phyloP scores from a whole-genome alignment of 1,139 yeast genomes.

The Debaryomyces subglobosus region DNA sequence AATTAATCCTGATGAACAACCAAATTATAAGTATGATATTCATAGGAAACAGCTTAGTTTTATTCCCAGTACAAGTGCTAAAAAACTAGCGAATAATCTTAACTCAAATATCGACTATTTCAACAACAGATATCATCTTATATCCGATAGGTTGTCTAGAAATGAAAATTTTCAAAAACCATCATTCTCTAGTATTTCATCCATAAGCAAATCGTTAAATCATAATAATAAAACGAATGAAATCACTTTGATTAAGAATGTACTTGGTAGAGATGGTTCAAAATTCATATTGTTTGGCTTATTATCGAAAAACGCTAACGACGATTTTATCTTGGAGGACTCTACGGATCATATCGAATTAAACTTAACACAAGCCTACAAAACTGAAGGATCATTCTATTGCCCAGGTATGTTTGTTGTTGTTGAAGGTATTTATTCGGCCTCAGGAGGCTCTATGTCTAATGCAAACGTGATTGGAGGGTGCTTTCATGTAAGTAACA shows the following conservation, averaged over 20 bases:
- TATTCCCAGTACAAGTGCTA: slow-evolving; percentile 15
- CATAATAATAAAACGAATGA: slow-evolving; percentile 41
- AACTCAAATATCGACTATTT: slow-evolving; percentile 31
- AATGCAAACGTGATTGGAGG: slow-evolving; percentile 42
- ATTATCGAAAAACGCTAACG: slow-evolving; percentile 63
- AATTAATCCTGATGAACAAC: slow-evolving; percentile 68
- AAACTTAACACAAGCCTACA: slow-evolving; percentile 65
- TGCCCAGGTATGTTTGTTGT: slow-evolving; percentile 79
- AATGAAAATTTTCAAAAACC: slow-evolving; percentile 72
- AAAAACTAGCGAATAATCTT: slow-evolving; percentile 23
- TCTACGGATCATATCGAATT: slow-evolving; percentile 76
- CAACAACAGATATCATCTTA: slow-evolving; percentile 54
- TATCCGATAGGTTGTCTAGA: slow-evolving; percentile 72
- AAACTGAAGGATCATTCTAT: slow-evolving; percentile 70
- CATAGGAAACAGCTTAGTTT: slow-evolving; percentile 65
- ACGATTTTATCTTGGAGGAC: slow-evolving; percentile 79
- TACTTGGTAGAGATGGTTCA: slow-evolving; percentile 81
- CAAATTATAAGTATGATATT: slow-evolving; percentile 64
- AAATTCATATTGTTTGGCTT: slow-evolving; percentile 81
- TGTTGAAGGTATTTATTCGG: slow-evolving; percentile 83
- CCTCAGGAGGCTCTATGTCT: slow-evolving; percentile 50
- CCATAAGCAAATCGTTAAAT: slow-evolving; percentile 31
- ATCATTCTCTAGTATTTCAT: slow-evolving; percentile 42
- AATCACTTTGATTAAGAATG: slow-evolving; percentile 76
- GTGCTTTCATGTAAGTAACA: slow-evolving; percentile 69